Evolutionary conservation across 2,329 filamentous ascomycete species (phyloP).

Genomic region (Exophiala sp.): DNA sequence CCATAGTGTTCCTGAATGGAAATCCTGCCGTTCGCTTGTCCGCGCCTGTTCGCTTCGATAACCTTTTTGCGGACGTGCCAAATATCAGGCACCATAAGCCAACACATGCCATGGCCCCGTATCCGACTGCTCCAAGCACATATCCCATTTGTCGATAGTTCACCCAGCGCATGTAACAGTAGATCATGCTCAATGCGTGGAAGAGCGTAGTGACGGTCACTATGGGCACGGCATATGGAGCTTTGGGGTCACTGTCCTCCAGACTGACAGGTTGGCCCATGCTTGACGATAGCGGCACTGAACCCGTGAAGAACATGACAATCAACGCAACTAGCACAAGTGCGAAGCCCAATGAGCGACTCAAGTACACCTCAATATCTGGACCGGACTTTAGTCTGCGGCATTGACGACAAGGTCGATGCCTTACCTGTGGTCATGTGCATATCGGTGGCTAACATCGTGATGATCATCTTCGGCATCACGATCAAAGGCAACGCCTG

Average conservation of each 20-base stretch:
- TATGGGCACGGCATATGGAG: conserved; percentile 64
- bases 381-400: conserved; percentile 6
- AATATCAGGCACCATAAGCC: conserved; percentile 65
- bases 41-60: conserved; percentile 61
- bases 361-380: conserved; percentile 70
- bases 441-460: conserved; percentile 57
- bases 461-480: conserved; percentile 59
- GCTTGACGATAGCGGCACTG: conserved; percentile 61
- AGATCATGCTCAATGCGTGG: conserved; percentile 61
- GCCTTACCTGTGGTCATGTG: conserved; percentile 48
- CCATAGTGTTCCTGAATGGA: conserved; percentile 61
- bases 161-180: conserved; percentile 66
- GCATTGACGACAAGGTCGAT: neutral
- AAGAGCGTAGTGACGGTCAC: conserved; percentile 64
- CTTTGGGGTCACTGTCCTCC: conserved; percentile 46
- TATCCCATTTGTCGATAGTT: conserved; percentile 55
- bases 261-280: conserved; percentile 38
- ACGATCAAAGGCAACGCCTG: conserved; percentile 54
- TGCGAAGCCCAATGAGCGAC: conserved; percentile 65
- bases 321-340: conserved; percentile 63
- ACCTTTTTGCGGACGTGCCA: conserved; percentile 53
- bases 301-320: conserved; percentile 66
- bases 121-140: conserved; percentile 58
- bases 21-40: conserved; percentile 66
- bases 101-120: conserved; percentile 55